Base-by-base conservation (phyloP, 139 green algal genomes). In the Chlamydomonas sp. region DNA sequence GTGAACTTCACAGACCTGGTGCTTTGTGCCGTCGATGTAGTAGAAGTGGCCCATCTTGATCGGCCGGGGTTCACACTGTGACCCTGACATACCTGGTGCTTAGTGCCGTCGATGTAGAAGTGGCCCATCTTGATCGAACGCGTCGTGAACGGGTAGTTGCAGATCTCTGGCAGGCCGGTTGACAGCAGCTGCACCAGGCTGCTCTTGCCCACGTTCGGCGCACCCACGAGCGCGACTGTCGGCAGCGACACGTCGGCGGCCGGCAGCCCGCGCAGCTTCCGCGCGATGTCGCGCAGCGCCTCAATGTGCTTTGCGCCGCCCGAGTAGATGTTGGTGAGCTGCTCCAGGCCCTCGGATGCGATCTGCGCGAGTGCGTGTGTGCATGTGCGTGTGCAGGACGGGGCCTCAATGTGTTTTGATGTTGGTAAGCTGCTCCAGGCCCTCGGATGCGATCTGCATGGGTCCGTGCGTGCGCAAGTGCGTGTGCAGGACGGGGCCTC, bases 31-130 rank as follows among this genome's bases (percentile, higher is more conserved):
- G 22, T 91, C 82, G 24, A 99, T 76, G n/a, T n/a, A n/a, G 72
- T 88, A 97, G 59, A 99, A 98, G 80, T 99, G 94, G 2, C 94
- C 94, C 89, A 99, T 96, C 79, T 94, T 93, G 74, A 99, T 96
- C 65, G 74, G 90, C 29, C 88, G 81, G 0, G 94, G n/a, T n/a
- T n/a, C n/a, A n/a, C n/a, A n/a, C n/a, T n/a, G n/a, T n/a, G n/a
- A n/a, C n/a, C n/a, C n/a, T 29, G 33, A 2, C 59, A 31, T 20
- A 93, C 91, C 81, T 97, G 88, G 79, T 97, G 87, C 22, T 84
- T 74, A 22, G 73, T 39, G 2, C 73, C 75, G 22, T 91, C 82
- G 24, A 99, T 76, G 72, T 88, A 97, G 59, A 99, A 98, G 80
- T 99, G 94, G 2, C 94, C 94, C 89, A 99, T 96, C 79, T 94